Base-by-base conservation (phyloP, 2,329 filamentous ascomycete genomes). In the Cryphonectria naterciae region DNA sequence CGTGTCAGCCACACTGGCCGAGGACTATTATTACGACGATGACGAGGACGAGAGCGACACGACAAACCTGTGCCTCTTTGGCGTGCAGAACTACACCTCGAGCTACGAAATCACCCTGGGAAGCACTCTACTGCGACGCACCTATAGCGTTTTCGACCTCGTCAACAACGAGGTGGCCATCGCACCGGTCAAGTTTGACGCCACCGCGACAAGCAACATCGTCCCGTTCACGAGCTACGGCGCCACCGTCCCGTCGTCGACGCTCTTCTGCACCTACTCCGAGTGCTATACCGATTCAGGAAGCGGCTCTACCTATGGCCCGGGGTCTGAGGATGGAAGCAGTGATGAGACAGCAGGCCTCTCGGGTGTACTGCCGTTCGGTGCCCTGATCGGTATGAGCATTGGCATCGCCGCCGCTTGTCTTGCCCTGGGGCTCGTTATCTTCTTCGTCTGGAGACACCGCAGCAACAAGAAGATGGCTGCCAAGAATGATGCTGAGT, bases 81-180 rank as follows among this genome's bases (percentile, higher is more conserved):
- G 77, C 63, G 72, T 81, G 2, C 78, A 80, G 62, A 78, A 77
- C 54, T 56, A 67, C n/a, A 68, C 61, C 35, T 68, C 60, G 49
- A 22, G 37, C 25, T 71, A 46, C 22, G 62, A 72, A 17, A 76
- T 70, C 65, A 75, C 64, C 56, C 56, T 81, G 3, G 76, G 78
- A 22, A 73, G 73, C 69, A 69, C 74, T 22, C 49, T 79, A 58
- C 71, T 80, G 46, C 77, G 77, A 43, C 76, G 77, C n/a, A 74
- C 73, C 17, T 81, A 81, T 72, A 73, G 76, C 64, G 79, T 79
- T 4, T 80, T 80, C 65, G 79, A 81, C 70, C 68, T 77, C 17
- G 76, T 73, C 61, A 79, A 79, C 72, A 61, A 70, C n/a, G 77
- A 80, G 65, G 67, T 81, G 3, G 79, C 77, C 49, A 35, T 81